A percentile compares a stretch with the other conserved stretches of the same genome.
Conservation (phyloP, 1,284 basidiomycete genomes). For the Sparassis latifolia region DNA sequence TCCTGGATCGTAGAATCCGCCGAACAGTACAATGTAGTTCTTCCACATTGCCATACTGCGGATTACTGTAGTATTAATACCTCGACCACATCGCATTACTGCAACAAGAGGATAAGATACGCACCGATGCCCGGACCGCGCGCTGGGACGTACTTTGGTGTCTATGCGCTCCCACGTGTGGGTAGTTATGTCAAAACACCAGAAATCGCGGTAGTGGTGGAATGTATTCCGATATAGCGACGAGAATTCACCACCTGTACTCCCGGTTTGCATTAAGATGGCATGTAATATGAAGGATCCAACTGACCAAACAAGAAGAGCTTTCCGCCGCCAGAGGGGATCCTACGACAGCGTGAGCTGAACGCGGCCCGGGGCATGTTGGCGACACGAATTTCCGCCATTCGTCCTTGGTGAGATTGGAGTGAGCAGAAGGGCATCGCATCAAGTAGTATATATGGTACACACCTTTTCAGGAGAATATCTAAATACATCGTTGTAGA, state of each 20-base stretch:
- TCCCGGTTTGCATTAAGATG: neutral
- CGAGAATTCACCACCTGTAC: slow-evolving; percentile 78
- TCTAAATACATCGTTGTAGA: slow-evolving; percentile 77
- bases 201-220: slow-evolving; percentile 88
- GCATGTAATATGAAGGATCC: neutral
- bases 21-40: slow-evolving; percentile 9
- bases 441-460: neutral
- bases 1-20: slow-evolving; percentile 11
- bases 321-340: slow-evolving; percentile 74
- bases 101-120: slow-evolving; percentile 11
- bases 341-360: slow-evolving; percentile 76
- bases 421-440: neutral
- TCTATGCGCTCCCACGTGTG: slow-evolving; percentile 90
- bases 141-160: slow-evolving; percentile 73
- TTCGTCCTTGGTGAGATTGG: slow-evolving; percentile 51
- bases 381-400: slow-evolving; percentile 82
- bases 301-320: slow-evolving; percentile 74
- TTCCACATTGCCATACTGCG: slow-evolving; percentile 79
- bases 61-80: neutral
- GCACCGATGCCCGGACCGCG: slow-evolving; percentile 80
- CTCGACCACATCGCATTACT: neutral
- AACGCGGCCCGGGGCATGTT: slow-evolving; percentile 79
- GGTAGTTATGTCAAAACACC: slow-evolving; percentile 69
- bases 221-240: slow-evolving; percentile 83
- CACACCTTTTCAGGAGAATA: slow-evolving; percentile 74